A percentile compares a stretch with the other conserved stretches of the same genome.
Evolutionary conservation across 345 rosid genomes (phyloP).

Genomic region (Gossypium herbaceum): DNA sequence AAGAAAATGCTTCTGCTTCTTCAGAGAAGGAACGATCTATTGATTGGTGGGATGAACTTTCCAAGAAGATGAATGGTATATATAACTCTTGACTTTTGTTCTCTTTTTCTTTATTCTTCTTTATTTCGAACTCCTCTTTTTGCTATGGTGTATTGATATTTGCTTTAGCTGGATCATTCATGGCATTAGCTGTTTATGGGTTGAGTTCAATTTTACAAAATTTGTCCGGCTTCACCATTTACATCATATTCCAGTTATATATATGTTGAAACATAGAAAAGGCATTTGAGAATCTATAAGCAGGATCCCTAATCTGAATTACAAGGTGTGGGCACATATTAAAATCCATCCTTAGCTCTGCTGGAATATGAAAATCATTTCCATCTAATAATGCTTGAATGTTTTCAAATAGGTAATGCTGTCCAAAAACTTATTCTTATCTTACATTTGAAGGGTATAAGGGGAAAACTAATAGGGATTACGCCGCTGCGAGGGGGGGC

Average conservation of each 20-base stretch:
- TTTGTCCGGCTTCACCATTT: conserved; percentile 14
- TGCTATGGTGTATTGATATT: no score
- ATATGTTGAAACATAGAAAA: conserved; percentile 17
- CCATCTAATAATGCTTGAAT: neutral
- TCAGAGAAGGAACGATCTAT: conserved; percentile 34
- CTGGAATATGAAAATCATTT: neutral
- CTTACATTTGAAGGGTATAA: neutral
- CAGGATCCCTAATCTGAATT: conserved; percentile 37
- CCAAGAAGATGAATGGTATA: conserved; percentile 39
- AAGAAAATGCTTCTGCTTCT: conserved; percentile 37
- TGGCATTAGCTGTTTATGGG: conserved; percentile 1
- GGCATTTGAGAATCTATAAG: conserved; percentile 17
- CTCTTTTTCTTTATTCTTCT: neutral
- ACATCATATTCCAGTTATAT: conserved; percentile 11
- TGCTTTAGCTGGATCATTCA: conserved; percentile 22
- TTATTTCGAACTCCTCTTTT: neutral
- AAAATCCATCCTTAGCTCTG: neutral
- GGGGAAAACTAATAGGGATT: neutral
- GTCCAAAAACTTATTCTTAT: neutral
- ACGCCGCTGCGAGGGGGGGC: neutral
- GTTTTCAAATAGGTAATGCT: neutral
- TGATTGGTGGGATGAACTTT: conserved; percentile 52
- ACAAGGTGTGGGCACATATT: neutral
- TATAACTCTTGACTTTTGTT: conserved; percentile 5
- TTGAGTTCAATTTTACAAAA: conserved; percentile 16